These are phyloP conservation scores for Blakeslea trispora DNA, from an alignment of 371 early-diverging fungal species.

Conservation along the genomic window DNA sequence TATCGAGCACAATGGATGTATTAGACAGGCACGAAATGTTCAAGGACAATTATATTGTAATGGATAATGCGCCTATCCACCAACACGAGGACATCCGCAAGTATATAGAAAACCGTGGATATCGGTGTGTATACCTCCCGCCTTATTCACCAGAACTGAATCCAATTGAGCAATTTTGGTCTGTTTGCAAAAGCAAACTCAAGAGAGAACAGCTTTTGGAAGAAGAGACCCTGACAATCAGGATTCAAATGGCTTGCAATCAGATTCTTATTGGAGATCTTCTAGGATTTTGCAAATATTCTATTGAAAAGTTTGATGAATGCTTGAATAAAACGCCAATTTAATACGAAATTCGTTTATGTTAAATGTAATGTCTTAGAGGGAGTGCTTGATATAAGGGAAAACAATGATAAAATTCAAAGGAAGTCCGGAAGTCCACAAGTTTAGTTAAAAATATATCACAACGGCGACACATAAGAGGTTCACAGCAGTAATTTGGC, in stretches of 20 bases:
- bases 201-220: conserved; percentile 15
- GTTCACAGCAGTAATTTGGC: conserved; percentile 21
- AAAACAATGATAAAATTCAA: conserved; percentile 4
- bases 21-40: conserved; percentile 19
- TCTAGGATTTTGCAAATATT: conserved; percentile 12
- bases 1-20: conserved; percentile 17
- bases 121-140: conserved; percentile 19
- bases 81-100: conserved; percentile 14
- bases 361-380: conserved; percentile 11
- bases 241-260: conserved; percentile 8
- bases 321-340: conserved; percentile 8
- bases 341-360: conserved; percentile 6
- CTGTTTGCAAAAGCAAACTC: conserved; percentile 12
- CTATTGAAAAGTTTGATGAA: conserved; percentile 6
- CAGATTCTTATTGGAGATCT: conserved; percentile 8
- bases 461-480: conserved; percentile 17
- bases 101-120: conserved; percentile 21
- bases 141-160: conserved; percentile 21
- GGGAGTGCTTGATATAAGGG: conserved; percentile 6
- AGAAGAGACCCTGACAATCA: conserved; percentile 10
- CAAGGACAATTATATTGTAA: conserved; percentile 21
- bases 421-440: conserved; percentile 13
- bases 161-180: conserved; percentile 30
- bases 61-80: conserved; percentile 6
- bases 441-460: conserved; percentile 12